Evolutionary conservation across 2,329 filamentous ascomycete species (phyloP), one percentile per base, ranked within the genome.

Genomic region (Xylaria sp.): DNA sequence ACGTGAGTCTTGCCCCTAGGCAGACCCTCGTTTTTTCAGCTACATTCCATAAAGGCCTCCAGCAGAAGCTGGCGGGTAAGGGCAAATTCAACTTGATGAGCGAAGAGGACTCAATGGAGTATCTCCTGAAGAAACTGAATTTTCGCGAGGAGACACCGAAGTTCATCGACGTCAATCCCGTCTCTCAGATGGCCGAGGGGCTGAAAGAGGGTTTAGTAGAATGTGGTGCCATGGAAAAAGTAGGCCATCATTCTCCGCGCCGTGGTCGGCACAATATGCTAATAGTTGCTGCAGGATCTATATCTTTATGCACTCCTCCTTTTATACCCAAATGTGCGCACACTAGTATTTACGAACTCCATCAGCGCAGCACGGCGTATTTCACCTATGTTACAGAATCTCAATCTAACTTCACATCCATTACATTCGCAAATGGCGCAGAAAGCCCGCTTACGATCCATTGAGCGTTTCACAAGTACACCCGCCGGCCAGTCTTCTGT

Each of bases 1-100:
- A 86, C 10, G 81, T 83, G 0, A 76, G 80, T 7, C 73, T 80
- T 12, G 78, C 84, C 51, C 77, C 87, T 18, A 85, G 95, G 50
- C 96, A 99, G 78, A 98, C 94, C 0, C 87, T 99, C 0, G 94
- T 99, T 23, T 99, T 99, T 80, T 98, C 96, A 0, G 96, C 96
- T 0, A 99, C 96, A 0, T 97, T 99, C 80, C 92, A 97, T 78
- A 95, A 94, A 77, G 91, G 91, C 0, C 83, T 99, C 37, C 95
- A 98, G 78, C 93, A 95, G 75, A 98, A 98, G 80, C 86, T 99
- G 13, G 90, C 92, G 1, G 92, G 93, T 32, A 97, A 94, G 79
- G 86, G 87, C 23, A 90, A 88, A 66, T 88, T 85, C 70, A 88
- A 91, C 73, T 81, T 94, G 37, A 87, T 92, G 82, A 89, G 86